Base-by-base conservation (phyloP, 768 basidiomycete genomes). In the Termitomyces sp. region DNA sequence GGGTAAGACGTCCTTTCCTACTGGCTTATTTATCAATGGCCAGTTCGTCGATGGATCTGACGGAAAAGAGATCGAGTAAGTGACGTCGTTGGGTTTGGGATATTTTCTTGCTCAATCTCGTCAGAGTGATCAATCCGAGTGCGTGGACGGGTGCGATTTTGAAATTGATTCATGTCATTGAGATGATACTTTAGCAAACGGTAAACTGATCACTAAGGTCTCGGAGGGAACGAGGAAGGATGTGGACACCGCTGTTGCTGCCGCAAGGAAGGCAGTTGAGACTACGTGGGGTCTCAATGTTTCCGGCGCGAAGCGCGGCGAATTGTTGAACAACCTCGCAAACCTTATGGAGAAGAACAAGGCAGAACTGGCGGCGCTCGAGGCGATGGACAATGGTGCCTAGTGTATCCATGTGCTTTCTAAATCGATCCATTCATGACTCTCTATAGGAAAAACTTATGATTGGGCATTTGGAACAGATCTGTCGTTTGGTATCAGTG, bases 1-100 rank as follows among this genome's bases (percentile, higher is more conserved):
- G 72, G 87, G 86, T 47, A 82, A 82, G 65, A 77, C 80, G 40
- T 76, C 74, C 25, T 84, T 90, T 71, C 71, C 72, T 60, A 88
- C 89, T 4, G 90, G 92, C 40, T 71, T 92, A 63, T 93, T 84
- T 79, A 90, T 94, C 75, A 77, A 84, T 71, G 86, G 86, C 66
- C 69, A 91, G 73, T 93, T 83, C 65, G 75, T 81, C 47, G 84
- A 85, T 45, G 86, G 86, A 15, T 72, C 75, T 8, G 73, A 81
- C 5, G 72, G 76, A 1, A 81, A 76, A 37, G 85, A 81, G 7
- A 85, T 92, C 67, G 87, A 88, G 88, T 89, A 65, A 62, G 86
- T 72, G 29, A 32, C 4, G 29, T 57, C 29, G 47, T 11, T 56
- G 51, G 48, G 34, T 9, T 56, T 59, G 51, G 42, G 49, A 32